Conservation (phyloP, 495 filamentous ascomycete species). For the Paragyromitra xinjiangensis region DNA sequence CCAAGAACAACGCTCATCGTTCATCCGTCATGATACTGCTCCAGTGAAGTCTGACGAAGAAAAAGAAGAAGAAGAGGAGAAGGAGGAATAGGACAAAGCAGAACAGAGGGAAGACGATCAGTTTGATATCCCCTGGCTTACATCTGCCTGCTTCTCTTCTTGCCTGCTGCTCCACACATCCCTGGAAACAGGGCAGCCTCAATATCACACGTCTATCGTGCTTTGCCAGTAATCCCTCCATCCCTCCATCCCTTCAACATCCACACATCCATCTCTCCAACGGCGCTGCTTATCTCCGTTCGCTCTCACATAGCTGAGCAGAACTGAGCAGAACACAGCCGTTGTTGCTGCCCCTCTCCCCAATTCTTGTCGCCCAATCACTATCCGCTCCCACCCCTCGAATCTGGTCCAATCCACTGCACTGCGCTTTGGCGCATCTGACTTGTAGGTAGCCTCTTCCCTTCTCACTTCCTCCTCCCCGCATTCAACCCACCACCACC, state of each 20-base stretch:
- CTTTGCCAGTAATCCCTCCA: slow-evolving; percentile 7
- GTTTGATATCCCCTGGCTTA: slow-evolving; percentile 19
- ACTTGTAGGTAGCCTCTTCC: slow-evolving; percentile 44
- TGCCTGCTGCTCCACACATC: slow-evolving; percentile 24
- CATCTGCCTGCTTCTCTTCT: slow-evolving; percentile 8
- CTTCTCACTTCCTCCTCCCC: slow-evolving; percentile 29
- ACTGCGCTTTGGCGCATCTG: slow-evolving; percentile 46
- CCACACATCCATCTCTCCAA: slow-evolving; percentile 1
- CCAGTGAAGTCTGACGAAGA: slow-evolving; percentile 13
- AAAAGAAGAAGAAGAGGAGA: slow-evolving; percentile 1
- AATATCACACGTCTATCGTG: slow-evolving; percentile 17
- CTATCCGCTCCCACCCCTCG: slow-evolving; percentile 20
- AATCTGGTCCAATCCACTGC: slow-evolving; percentile 27
- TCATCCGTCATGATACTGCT: slow-evolving; percentile 12
- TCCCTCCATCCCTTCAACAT: not conserved
- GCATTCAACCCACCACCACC: slow-evolving; percentile 29
- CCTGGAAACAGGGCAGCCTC: slow-evolving; percentile 32
- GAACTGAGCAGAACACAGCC: slow-evolving; percentile 10
- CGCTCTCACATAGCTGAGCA: not conserved
- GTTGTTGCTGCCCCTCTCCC: slow-evolving; percentile 16
- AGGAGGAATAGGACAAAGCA: not conserved
- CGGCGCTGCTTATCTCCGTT: not conserved
- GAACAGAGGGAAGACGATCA: not conserved
- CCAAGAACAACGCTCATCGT: slow-evolving; percentile 7
- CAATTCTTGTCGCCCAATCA: slow-evolving; percentile 40